Percentiles rank a stretch among this genome's conserved stretches.
phyloP scores from a whole-genome alignment of 768 basidiomycete species.

The Cubamyces sp. region DNA sequence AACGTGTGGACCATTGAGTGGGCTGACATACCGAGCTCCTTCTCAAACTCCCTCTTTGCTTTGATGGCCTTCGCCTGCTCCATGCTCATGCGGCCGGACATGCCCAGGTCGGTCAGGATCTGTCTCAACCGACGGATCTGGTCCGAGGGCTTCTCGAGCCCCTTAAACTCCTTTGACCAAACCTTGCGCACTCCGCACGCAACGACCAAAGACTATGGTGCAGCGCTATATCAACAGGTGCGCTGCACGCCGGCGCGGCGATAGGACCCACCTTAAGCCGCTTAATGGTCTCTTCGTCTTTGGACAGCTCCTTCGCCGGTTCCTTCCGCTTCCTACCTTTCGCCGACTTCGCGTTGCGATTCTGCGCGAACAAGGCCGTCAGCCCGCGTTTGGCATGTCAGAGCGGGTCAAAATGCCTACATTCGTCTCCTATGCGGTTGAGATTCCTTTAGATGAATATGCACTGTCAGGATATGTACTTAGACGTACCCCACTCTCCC shows the following conservation, averaged over 20 bases:
- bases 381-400: too few species aligned
- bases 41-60: slow-evolving; percentile 70
- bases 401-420: too few species aligned
- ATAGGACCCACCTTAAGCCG: slow-evolving; percentile 60
- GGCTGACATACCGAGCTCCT: slow-evolving; percentile 69
- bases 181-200: slow-evolving; percentile 80
- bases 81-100: slow-evolving; percentile 75
- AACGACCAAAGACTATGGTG: slow-evolving; percentile 60
- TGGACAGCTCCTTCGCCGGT: slow-evolving; percentile 38
- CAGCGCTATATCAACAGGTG: neutral
- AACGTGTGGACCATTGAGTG: neutral
- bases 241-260: neutral
- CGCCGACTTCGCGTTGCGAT: slow-evolving; percentile 19
- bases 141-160: slow-evolving; percentile 54
- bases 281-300: slow-evolving; percentile 77
- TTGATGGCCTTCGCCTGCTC: slow-evolving; percentile 82
- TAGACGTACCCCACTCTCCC: slow-evolving; percentile 39
- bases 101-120: slow-evolving; percentile 74
- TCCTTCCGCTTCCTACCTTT: slow-evolving; percentile 39
- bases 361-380: neutral
- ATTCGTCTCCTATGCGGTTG: too few species aligned
- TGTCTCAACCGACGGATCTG: slow-evolving; percentile 69
- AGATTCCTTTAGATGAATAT: too few species aligned
- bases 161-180: slow-evolving; percentile 77
- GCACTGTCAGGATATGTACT: neutral